Base-by-base conservation (phyloP, 495 filamentous ascomycete genomes). In the Hypoxylon cercidicola region DNA sequence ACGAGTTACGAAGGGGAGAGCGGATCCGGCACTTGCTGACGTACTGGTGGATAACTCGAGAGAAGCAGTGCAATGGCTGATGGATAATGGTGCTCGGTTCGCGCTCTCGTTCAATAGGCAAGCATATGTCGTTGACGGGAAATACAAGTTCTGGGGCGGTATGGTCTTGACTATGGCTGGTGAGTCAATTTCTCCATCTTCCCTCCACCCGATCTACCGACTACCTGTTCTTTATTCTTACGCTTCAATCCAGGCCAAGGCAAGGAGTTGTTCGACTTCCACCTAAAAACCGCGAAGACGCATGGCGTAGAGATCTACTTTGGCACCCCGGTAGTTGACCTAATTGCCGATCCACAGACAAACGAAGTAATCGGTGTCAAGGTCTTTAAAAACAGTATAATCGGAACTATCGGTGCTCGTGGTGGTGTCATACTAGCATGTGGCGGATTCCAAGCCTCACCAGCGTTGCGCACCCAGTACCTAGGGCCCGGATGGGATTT, bases 81-180 rank as follows among this genome's bases (percentile, higher is more conserved):
- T 76, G 11, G 46, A 74, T 12, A 74, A 81, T 35, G 85, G 86
- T 0, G 72, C 87, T 7, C 70, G 75, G 4, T 89, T 87, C 60
- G 77, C 82, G 59, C 75, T 89, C 16, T 81, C 79, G 1, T 89
- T 88, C 71, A 84, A 88, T 49, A 77, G 87, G 0, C 86, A 90
- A 66, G 83, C 87, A 0, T 89, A 83, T 51, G 64, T 83, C 40
- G 77, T 88, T 5, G 74, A 83, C 50, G 84, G 80, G 8, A 72
- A 81, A 11, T 78, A 75, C 48, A 85, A 85, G 58, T 89, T 90
- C 62, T 89, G 84, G 84, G 87, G 87, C 15, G 86, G 86, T 0
- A 66, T 90, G 55, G 76, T 74, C 4, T 62, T 89, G 37, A 86
- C 79, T 54, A 85, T 83, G 13, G 62, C 82, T 48, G 82, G 87